Evolutionary conservation across 306 rosid species (phyloP), one percentile per base, ranked within the genome.

Genomic region (Hippophae tibetana): DNA sequence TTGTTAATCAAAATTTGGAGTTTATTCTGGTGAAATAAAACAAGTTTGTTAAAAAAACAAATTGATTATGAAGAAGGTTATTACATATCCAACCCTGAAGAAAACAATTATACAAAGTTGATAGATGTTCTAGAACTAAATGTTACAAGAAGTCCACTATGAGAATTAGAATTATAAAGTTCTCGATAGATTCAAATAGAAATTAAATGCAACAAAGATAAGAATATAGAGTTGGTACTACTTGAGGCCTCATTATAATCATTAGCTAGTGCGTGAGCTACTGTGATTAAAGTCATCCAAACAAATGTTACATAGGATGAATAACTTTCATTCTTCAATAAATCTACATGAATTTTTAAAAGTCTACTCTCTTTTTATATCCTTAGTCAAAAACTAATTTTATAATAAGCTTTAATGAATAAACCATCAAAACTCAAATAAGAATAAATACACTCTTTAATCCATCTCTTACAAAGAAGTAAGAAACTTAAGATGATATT

Each of bases 301-400:
- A 88, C 71, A 48, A 96, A 92, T 62, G 95, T 92, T 67, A 88
- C 50, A 64, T 88, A 92, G 31, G 99, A 92, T 92, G 99, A 18
- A 96, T 95, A 55, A 93, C 97, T 76, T 93, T 94, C 67, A 89
- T 82, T 70, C 96, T 92, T 52, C 94, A 80, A 75, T 92, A 88
- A 59, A 92, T 80, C 83, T 84, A 86, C 89, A 84, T 75, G 76
- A 86, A 88, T 70, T 73, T 83, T 44, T 85, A 78, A 65, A 63
- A 66, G 61, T 64, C 31, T 18, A 61, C 68, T 47, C 44, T 62
- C 44, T 62, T 67, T 67, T 72, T 44, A 72, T 84, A 54, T 31
- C 78, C 90, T 86, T 82, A 73, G 26, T 65, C 48, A 52, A 72
- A 31, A 59, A 71, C 64, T 6, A 18, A 47, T 54, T 46, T 57